Percentiles rank a stretch among this genome's conserved stretches.
phyloP scores from a whole-genome alignment of 2,329 filamentous ascomycete genomes.

The Chrysoporthe puriensis region DNA sequence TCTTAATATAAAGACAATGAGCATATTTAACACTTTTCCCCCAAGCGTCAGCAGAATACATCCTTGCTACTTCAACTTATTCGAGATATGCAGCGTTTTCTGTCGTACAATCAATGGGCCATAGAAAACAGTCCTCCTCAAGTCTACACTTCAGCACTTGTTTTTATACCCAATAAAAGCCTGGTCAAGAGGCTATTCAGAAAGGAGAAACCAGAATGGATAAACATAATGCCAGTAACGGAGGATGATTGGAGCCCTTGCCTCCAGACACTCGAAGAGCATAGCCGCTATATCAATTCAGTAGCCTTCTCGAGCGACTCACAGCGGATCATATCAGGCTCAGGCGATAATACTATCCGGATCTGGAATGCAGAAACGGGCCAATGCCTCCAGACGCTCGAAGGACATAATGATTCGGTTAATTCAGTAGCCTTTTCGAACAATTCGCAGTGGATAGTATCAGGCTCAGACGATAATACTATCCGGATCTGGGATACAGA shows the following conservation, averaged over 20 bases:
- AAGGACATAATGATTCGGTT: neutral
- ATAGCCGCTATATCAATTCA: neutral
- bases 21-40: neutral
- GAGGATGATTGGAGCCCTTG: conserved; percentile 4
- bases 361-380: conserved; percentile 6
- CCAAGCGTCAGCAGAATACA: conserved; percentile 11
- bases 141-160: conserved; percentile 28
- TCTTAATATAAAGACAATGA: conserved; percentile 1
- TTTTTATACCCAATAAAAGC: conserved; percentile 28
- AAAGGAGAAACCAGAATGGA: conserved; percentile 23
- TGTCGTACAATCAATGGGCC: conserved; percentile 32
- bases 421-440: conserved; percentile 14
- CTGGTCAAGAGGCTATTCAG: conserved; percentile 23
- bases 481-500: conserved; percentile 21
- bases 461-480: neutral
- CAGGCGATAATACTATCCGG: neutral
- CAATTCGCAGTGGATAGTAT: conserved; percentile 9
- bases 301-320: too few relatives aligned
- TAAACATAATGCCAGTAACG: conserved; percentile 12
- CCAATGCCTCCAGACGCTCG: conserved; percentile 18
- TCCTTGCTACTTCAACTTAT: conserved; percentile 28
- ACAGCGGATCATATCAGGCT: too few relatives aligned
- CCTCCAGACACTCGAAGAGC: conserved; percentile 12
- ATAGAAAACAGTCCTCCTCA: conserved; percentile 30
- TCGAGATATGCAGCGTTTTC: conserved; percentile 39